phyloP scores from a whole-genome alignment of 1,139 yeast genomes.

The Pichiaceae sp. region DNA sequence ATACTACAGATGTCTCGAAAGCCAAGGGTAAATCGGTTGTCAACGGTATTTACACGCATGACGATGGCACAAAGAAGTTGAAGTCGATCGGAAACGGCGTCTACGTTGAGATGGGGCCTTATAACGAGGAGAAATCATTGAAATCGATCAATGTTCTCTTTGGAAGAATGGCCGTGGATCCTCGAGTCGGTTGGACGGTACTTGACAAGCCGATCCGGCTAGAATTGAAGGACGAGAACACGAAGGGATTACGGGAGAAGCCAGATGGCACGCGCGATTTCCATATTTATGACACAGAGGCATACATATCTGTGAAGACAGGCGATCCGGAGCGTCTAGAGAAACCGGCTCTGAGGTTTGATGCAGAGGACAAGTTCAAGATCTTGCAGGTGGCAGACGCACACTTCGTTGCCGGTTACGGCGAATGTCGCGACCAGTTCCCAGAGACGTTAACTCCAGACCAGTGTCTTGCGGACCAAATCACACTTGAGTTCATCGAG shows the following conservation, averaged over 20 bases:
- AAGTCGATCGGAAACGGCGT: conserved; percentile 30
- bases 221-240: conserved; percentile 1
- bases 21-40: no score
- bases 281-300: conserved; percentile 16
- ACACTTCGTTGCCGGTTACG: conserved; percentile 73
- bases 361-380: conserved; percentile 49
- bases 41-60: background rate
- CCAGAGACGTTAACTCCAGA: conserved; percentile 27
- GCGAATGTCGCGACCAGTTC: conserved; percentile 63
- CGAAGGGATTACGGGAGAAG: conserved; percentile 6
- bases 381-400: conserved; percentile 82
- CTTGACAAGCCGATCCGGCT: conserved; percentile 23
- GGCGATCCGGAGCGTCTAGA: conserved; percentile 3
- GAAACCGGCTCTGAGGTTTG: conserved; percentile 19
- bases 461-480: conserved; percentile 66
- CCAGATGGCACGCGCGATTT: conserved; percentile 5
- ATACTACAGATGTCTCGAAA: background rate
- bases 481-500: conserved; percentile 56
- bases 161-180: conserved; percentile 69
- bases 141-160: conserved; percentile 53
- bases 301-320: conserved; percentile 10
- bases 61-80: conserved; percentile 1
- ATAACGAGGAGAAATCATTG: conserved; percentile 24
- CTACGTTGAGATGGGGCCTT: conserved; percentile 41
- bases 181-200: conserved; percentile 64